These are phyloP conservation scores for Inonotus hispidus DNA, from an alignment of 1,284 basidiomycete genomes.

Conservation along the genomic window DNA sequence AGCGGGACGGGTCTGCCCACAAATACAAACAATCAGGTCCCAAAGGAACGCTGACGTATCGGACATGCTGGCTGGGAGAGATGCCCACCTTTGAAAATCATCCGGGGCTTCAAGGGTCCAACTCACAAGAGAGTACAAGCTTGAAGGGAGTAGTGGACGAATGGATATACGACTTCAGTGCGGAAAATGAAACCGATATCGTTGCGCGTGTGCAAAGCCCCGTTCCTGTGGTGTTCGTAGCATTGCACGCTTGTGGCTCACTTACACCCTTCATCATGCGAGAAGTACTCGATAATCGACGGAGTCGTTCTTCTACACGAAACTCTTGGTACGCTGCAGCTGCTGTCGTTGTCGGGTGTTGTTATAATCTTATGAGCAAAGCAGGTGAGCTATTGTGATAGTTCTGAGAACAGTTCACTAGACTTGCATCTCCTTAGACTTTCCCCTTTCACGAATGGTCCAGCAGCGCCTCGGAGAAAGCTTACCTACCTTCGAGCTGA, in stretches of 20 bases:
- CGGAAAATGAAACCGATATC: background rate
- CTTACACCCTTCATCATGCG: slow-evolving; percentile 43
- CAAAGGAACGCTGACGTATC: slow-evolving; percentile 5
- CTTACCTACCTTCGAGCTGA: slow-evolving; percentile 11
- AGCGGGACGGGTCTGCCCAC: slow-evolving; percentile 39
- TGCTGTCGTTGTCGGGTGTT: slow-evolving; percentile 44
- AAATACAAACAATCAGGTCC: slow-evolving; percentile 24
- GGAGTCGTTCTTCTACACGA: background rate
- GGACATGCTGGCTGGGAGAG: slow-evolving; percentile 12
- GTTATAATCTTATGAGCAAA: slow-evolving; percentile 44
- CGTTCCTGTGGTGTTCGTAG: slow-evolving; percentile 53
- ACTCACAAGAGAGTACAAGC: background rate
- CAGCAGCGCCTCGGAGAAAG: slow-evolving; percentile 13
- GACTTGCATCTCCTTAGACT: slow-evolving; percentile 31
- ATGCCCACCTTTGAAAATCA: slow-evolving; percentile 6
- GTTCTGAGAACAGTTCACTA: slow-evolving; percentile 14
- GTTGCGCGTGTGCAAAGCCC: background rate
- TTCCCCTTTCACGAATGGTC: slow-evolving; percentile 34
- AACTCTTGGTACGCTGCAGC: slow-evolving; percentile 35
- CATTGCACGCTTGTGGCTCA: slow-evolving; percentile 54
- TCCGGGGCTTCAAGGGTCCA: slow-evolving; percentile 2
- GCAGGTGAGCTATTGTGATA: slow-evolving; percentile 29
- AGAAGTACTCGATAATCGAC: slow-evolving; percentile 28
- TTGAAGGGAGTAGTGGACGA: slow-evolving; percentile 8
- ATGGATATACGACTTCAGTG: slow-evolving; percentile 21